These are phyloP conservation scores for Cercospora sp. DNA, from an alignment of 2,329 filamentous ascomycete species.

Conservation along the genomic window DNA sequence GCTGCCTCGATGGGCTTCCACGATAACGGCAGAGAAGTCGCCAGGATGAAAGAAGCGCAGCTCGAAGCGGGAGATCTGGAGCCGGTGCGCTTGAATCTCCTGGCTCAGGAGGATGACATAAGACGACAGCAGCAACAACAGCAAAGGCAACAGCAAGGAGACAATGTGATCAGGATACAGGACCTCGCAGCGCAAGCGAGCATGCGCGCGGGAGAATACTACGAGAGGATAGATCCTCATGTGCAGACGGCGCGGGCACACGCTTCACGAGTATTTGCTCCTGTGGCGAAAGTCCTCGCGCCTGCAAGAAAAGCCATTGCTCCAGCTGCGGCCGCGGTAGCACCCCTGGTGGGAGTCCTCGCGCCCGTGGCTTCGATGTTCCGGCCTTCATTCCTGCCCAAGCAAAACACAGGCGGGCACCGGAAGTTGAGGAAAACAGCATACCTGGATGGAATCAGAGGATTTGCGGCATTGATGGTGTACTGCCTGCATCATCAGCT, in stretches of 20 bases:
- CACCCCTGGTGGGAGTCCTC: conserved; percentile 18
- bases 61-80: conserved; percentile 29
- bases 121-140: conserved; percentile 20
- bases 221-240: conserved; percentile 10
- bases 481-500: conserved; percentile 62
- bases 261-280: conserved; percentile 10
- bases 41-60: conserved; percentile 25
- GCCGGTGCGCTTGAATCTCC: conserved; percentile 21
- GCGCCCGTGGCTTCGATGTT: conserved; percentile 23
- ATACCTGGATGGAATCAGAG: conserved; percentile 66
- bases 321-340: conserved; percentile 19
- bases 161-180: conserved; percentile 10
- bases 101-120: conserved; percentile 27
- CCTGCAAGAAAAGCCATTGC: conserved; percentile 17
- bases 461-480: conserved; percentile 66
- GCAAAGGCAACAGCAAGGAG: conserved; percentile 2
- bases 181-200: conserved; percentile 13
- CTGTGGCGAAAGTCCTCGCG: conserved; percentile 15
- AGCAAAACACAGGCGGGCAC: conserved; percentile 17
- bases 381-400: conserved; percentile 24
- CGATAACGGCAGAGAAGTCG: conserved; percentile 18
- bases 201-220: conserved; percentile 13
- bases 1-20: conserved; percentile 18
- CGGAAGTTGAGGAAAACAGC: conserved; percentile 52
- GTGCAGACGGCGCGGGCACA: conserved; percentile 11